Evolutionary conservation across 2,329 filamentous ascomycete genomes (phyloP).

Genomic region (Chaetomium sp.): DNA sequence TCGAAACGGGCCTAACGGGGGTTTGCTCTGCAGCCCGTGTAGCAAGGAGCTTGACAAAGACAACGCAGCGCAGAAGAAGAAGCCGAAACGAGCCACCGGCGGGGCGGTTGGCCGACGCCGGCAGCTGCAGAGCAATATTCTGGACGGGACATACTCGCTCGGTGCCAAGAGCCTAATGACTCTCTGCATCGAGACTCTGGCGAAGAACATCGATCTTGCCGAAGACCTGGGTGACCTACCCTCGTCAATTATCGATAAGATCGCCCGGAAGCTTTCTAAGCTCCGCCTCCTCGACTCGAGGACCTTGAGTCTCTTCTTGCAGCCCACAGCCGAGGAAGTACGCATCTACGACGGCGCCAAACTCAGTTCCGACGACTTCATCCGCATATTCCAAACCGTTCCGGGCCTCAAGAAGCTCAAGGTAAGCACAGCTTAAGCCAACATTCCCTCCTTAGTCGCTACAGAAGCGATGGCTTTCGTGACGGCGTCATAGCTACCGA

Average conservation of each 20-base stretch:
- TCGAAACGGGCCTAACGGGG: constrained; percentile 77
- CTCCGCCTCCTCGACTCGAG: constrained; percentile 56
- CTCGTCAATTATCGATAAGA: constrained; percentile 57
- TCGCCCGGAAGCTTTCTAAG: constrained; percentile 63
- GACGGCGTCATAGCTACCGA: background rate
- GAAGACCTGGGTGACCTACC: constrained; percentile 65
- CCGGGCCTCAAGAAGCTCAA: constrained; percentile 71
- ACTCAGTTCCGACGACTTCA: constrained; percentile 74
- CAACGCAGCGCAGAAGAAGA: constrained; percentile 58
- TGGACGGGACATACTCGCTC: constrained; percentile 70
- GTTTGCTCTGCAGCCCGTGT: constrained; percentile 81
- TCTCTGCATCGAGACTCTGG: constrained; percentile 63
- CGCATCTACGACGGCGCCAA: constrained; percentile 63
- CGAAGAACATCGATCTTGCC: constrained; percentile 63
- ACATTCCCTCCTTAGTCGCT: background rate
- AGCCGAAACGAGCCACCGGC: constrained; percentile 52
- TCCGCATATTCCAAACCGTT: constrained; percentile 76
- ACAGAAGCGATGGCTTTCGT: background rate
- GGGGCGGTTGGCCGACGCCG: constrained; percentile 64
- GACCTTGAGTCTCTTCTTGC: constrained; percentile 60
- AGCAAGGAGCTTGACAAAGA: constrained; percentile 73
- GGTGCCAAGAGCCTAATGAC: constrained; percentile 70
- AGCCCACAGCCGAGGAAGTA: constrained; percentile 53
- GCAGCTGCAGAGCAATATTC: constrained; percentile 77
- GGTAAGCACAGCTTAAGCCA: background rate